A percentile compares a stretch with the other conserved stretches of the same genome.
phyloP scores from a whole-genome alignment of 1,284 basidiomycete genomes.

The Coniferiporia sulphurascens region DNA sequence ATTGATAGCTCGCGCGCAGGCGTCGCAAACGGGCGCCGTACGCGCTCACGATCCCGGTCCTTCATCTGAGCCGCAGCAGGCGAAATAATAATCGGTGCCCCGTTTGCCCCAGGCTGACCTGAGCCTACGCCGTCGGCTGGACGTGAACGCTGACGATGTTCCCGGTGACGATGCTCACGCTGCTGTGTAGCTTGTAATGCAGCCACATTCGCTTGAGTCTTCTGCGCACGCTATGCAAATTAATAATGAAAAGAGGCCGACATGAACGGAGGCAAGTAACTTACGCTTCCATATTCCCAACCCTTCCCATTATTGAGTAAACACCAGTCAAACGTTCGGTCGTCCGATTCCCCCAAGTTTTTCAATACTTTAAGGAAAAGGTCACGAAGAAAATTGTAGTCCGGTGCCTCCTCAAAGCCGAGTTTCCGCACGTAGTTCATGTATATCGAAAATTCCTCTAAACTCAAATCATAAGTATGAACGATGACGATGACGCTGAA shows the following conservation, averaged over 20 bases:
- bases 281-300: conserved; percentile 77
- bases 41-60: conserved; percentile 42
- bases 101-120: conserved; percentile 33
- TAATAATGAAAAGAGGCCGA: conserved; percentile 13
- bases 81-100: conserved; percentile 51
- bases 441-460: conserved; percentile 95
- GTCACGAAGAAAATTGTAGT: conserved; percentile 96
- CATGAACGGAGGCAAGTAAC: conserved; percentile 25
- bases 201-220: conserved; percentile 44
- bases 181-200: conserved; percentile 50
- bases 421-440: conserved; percentile 97
- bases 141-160: conserved; percentile 52
- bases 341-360: conserved; percentile 85
- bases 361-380: conserved; percentile 91
- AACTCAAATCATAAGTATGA: conserved; percentile 28
- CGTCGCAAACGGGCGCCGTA: conserved; percentile 29
- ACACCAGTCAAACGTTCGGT: conserved; percentile 98
- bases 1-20: conserved; percentile 37
- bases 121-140: conserved; percentile 41
- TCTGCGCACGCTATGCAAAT: conserved; percentile 17
- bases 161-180: conserved; percentile 50
- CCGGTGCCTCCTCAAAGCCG: conserved; percentile 93
- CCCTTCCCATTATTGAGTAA: conserved; percentile 84
- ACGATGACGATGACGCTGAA: conserved; percentile 8
- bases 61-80: conserved; percentile 63